Evolutionary conservation across 129 eudicot species (phyloP).

Genomic region (Artemisia annua): DNA sequence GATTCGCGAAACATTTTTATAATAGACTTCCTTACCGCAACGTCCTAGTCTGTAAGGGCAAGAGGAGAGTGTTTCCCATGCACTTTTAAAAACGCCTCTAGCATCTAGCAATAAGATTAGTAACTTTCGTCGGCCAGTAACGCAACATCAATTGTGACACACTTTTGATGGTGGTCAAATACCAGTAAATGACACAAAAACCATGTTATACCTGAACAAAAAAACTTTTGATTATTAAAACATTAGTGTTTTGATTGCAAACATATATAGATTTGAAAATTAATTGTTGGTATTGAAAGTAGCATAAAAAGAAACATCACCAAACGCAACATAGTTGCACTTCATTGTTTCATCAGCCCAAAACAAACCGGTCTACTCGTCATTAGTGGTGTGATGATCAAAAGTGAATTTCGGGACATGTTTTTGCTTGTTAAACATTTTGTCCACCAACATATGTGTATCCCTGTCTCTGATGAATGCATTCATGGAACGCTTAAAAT

Average conservation of each 20-base stretch:
- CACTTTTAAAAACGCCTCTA: not conserved
- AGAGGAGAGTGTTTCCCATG: not conserved
- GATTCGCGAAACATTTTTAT: not conserved
- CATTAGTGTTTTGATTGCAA: too few relatives aligned
- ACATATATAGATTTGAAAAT: not conserved
- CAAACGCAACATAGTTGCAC: not conserved
- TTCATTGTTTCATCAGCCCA: not conserved
- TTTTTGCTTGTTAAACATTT: not conserved
- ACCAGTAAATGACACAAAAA: not conserved
- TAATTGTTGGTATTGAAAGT: not conserved
- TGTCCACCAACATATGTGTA: not conserved
- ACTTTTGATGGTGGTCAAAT: not conserved
- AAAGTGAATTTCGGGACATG: not conserved
- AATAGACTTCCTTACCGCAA: not conserved
- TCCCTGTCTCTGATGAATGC: not conserved
- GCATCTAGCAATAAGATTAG: not conserved
- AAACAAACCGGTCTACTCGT: not conserved
- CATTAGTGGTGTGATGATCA: not conserved
- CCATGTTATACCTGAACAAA: not conserved
- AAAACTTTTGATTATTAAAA: not conserved
- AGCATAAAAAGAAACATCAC: not conserved
- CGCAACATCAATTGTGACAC: not conserved
- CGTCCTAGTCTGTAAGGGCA: not conserved
- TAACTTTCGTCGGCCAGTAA: not conserved
- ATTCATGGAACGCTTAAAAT: not conserved